phyloP scores from a whole-genome alignment of 139 green algal species.

The Volvox reticuliferus region DNA sequence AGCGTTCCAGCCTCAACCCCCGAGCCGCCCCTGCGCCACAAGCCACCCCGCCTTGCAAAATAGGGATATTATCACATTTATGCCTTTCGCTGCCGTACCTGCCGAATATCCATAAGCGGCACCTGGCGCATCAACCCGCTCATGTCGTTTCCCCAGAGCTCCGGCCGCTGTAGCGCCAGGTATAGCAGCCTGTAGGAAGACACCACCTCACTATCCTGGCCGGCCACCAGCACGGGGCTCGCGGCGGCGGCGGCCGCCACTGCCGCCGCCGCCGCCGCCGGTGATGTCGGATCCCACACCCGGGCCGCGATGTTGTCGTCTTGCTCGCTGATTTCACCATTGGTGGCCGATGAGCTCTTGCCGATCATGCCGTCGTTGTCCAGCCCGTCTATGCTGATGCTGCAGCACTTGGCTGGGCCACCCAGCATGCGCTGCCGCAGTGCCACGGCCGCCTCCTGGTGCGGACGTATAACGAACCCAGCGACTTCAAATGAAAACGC shows the following conservation, averaged over 20 bases:
- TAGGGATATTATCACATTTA: background rate
- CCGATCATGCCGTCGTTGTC: background rate
- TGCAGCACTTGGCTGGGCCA: background rate
- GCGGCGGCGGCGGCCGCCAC: conserved; percentile 8
- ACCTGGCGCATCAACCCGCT: conserved; percentile 20
- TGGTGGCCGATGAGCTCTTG: no score
- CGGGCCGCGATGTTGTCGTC: conserved; percentile 1
- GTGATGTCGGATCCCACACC: conserved; percentile 22
- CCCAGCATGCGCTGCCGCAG: conserved; percentile 22
- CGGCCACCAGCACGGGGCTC: background rate
- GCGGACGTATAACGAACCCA: background rate
- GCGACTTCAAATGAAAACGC: no score
- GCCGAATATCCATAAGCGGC: conserved; percentile 27
- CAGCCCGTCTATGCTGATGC: background rate
- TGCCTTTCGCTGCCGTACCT: background rate
- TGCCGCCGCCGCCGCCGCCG: conserved; percentile 21
- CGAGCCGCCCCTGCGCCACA: no score
- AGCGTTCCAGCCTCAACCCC: background rate
- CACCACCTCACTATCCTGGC: conserved; percentile 30
- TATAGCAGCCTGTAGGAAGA: conserved; percentile 9
- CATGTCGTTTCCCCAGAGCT: conserved; percentile 35
- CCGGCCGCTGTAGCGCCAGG: conserved; percentile 30
- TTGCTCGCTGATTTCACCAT: background rate
- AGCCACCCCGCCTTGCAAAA: background rate
- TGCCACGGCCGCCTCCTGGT: background rate